A percentile compares a stretch with the other conserved stretches of the same genome.
phyloP scores from a whole-genome alignment of 345 rosid species.

The Odontarrhena argentea region DNA sequence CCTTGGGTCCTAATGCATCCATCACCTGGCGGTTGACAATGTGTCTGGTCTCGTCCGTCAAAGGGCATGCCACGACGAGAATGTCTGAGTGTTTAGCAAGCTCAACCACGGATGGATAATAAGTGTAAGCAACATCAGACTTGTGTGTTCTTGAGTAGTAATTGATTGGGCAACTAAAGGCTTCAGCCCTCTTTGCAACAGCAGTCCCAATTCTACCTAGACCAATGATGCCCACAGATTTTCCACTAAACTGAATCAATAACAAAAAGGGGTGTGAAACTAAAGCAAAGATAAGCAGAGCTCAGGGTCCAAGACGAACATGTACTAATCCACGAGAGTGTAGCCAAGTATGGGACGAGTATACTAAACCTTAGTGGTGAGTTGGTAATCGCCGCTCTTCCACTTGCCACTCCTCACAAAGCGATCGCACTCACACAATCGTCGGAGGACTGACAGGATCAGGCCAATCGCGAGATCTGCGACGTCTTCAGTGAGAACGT shows the following conservation, averaged over 20 bases:
- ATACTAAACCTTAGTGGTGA: constrained; percentile 67
- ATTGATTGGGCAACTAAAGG: constrained; percentile 66
- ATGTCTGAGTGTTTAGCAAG: constrained; percentile 63
- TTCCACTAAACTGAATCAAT: constrained; percentile 61
- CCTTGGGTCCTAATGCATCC: constrained; percentile 65
- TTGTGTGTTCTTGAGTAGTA: constrained; percentile 63
- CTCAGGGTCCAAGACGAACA: too few relatives aligned
- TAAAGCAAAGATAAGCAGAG: constrained; percentile 6
- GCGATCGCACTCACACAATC: constrained; percentile 63
- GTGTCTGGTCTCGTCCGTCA: constrained; percentile 57
- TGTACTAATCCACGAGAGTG: neutral
- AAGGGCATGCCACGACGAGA: constrained; percentile 66
- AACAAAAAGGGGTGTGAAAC: constrained; percentile 1
- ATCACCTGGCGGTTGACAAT: constrained; percentile 61
- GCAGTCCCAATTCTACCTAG: constrained; percentile 77
- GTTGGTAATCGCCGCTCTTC: constrained; percentile 61
- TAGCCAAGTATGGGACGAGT: too few relatives aligned
- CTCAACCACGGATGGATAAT: constrained; percentile 53
- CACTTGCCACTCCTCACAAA: constrained; percentile 73
- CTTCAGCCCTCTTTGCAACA: constrained; percentile 72
- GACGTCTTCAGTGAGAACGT: constrained; percentile 82
- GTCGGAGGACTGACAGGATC: constrained; percentile 67
- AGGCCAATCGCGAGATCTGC: constrained; percentile 86
- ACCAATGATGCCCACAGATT: constrained; percentile 69
- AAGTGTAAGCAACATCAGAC: constrained; percentile 51